Evolutionary conservation across 1,139 yeast species (phyloP).

Genomic region (Blastobotrys proliferans): DNA sequence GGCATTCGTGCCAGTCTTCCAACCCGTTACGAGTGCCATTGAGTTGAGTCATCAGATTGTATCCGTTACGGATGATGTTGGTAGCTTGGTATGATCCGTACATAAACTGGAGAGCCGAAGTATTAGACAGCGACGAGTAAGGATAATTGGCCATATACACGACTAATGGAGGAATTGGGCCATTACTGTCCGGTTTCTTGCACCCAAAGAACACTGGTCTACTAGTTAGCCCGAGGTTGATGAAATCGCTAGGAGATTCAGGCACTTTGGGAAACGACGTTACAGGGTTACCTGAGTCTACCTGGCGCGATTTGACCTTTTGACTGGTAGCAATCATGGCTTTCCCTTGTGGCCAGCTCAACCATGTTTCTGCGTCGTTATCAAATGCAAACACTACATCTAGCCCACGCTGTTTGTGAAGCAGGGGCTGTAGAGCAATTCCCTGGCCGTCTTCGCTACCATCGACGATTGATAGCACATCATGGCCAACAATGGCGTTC

Average conservation of each 20-base stretch:
- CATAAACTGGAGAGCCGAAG: conserved; percentile 64
- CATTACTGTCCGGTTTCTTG: conserved; percentile 33
- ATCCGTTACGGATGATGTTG: conserved; percentile 71
- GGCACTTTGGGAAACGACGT: conserved; percentile 85
- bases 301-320: conserved; percentile 44
- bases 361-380: conserved; percentile 72
- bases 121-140: conserved; percentile 61
- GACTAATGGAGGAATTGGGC: conserved; percentile 60
- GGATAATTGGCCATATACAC: conserved; percentile 79
- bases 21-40: conserved; percentile 69
- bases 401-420: conserved; percentile 65
- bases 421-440: conserved; percentile 71
- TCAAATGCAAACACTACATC: conserved; percentile 83
- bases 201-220: conserved; percentile 80
- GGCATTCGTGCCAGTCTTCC: conserved; percentile 69
- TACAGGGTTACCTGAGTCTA: conserved; percentile 15
- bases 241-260: conserved; percentile 53
- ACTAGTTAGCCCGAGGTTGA: conserved; percentile 42
- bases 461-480: conserved; percentile 65
- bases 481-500: conserved; percentile 24
- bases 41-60: conserved; percentile 67
- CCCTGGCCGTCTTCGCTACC: conserved; percentile 86
- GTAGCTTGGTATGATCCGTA: conserved; percentile 57
- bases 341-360: conserved; percentile 61
- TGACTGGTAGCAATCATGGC: conserved; percentile 54